phyloP scores from a whole-genome alignment of 768 basidiomycete genomes.

The Tremella mesenterica region DNA sequence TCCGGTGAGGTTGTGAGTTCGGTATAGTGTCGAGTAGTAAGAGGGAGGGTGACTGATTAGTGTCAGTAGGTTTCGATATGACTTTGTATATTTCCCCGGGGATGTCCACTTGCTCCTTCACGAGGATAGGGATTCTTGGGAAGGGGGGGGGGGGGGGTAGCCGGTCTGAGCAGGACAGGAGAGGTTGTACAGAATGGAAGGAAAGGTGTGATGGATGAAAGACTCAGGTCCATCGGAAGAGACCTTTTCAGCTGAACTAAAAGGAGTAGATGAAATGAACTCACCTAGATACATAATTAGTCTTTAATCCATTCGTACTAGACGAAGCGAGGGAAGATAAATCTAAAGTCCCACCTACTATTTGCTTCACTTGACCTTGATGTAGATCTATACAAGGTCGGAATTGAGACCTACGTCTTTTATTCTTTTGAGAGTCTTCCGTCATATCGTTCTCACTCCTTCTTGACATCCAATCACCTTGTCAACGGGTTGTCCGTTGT shows the following conservation, averaged over 20 bases:
- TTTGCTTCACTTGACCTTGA: slow-evolving; percentile 92
- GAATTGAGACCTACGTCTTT: slow-evolving; percentile 49
- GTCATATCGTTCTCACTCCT: too few species aligned
- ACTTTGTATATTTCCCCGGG: too few species aligned
- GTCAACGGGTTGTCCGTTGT: too few species aligned
- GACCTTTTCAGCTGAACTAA: too few species aligned
- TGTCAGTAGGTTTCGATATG: slow-evolving; percentile 12
- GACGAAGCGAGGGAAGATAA: background rate
- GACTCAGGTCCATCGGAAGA: background rate
- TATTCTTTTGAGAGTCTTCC: too few species aligned
- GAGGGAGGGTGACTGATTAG: slow-evolving; percentile 60
- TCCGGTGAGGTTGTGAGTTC: slow-evolving; percentile 58
- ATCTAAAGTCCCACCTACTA: slow-evolving; percentile 87
- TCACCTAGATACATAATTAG: slow-evolving; percentile 81
- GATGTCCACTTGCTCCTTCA: too few species aligned
- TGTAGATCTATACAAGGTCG: slow-evolving; percentile 96
- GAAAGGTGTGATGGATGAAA: background rate
- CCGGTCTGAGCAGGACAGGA: background rate
- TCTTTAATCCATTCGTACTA: slow-evolving; percentile 44
- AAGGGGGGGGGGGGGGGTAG: background rate
- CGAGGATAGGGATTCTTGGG: background rate
- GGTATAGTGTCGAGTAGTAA: slow-evolving; percentile 74
- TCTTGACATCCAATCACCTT: too few species aligned
- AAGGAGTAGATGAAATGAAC: slow-evolving; percentile 26
- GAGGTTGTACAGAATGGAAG: slow-evolving; percentile 1